A percentile compares a stretch with the other conserved stretches of the same genome.
phyloP scores from a whole-genome alignment of 2,329 filamentous ascomycete genomes.

The Cercospora brassicicola region DNA sequence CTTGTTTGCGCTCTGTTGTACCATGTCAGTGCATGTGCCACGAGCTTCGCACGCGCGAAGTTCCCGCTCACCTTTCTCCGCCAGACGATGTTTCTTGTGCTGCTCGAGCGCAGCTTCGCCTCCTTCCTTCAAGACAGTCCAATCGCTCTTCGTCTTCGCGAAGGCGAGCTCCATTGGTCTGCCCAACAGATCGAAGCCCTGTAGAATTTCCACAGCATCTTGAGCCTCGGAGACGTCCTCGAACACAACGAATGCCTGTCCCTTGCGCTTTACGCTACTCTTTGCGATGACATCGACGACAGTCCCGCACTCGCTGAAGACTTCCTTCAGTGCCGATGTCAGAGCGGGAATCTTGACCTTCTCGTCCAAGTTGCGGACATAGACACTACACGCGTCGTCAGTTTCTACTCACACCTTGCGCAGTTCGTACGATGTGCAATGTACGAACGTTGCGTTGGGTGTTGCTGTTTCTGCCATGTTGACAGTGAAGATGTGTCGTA shows the following conservation, averaged over 20 bases:
- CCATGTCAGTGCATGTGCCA: slow-evolving; percentile 39
- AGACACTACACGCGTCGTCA: slow-evolving; percentile 36
- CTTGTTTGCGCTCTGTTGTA: slow-evolving; percentile 71
- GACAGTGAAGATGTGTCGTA: neutral
- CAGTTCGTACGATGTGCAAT: slow-evolving; percentile 45
- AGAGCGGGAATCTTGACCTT: slow-evolving; percentile 79
- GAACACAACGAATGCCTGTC: slow-evolving; percentile 93
- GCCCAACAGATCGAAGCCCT: slow-evolving; percentile 89
- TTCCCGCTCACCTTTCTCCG: slow-evolving; percentile 73
- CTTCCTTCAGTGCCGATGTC: slow-evolving; percentile 67
- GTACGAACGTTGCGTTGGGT: slow-evolving; percentile 46
- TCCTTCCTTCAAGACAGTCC: slow-evolving; percentile 74
- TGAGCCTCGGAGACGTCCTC: slow-evolving; percentile 76
- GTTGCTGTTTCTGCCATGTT: slow-evolving; percentile 26
- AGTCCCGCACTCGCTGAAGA: slow-evolving; percentile 87
- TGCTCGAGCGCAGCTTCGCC: slow-evolving; percentile 77
- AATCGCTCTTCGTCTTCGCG: slow-evolving; percentile 82
- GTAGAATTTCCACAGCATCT: slow-evolving; percentile 80
- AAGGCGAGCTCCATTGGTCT: slow-evolving; percentile 85
- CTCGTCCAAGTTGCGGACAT: slow-evolving; percentile 82
- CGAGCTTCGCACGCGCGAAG: slow-evolving; percentile 43
- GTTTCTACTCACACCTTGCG: slow-evolving; percentile 26
- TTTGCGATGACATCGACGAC: slow-evolving; percentile 85
- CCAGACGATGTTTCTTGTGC: slow-evolving; percentile 79
- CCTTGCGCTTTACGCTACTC: slow-evolving; percentile 86